phyloP scores from a whole-genome alignment of 2,329 filamentous ascomycete species.

The Ascochyta rabiei region DNA sequence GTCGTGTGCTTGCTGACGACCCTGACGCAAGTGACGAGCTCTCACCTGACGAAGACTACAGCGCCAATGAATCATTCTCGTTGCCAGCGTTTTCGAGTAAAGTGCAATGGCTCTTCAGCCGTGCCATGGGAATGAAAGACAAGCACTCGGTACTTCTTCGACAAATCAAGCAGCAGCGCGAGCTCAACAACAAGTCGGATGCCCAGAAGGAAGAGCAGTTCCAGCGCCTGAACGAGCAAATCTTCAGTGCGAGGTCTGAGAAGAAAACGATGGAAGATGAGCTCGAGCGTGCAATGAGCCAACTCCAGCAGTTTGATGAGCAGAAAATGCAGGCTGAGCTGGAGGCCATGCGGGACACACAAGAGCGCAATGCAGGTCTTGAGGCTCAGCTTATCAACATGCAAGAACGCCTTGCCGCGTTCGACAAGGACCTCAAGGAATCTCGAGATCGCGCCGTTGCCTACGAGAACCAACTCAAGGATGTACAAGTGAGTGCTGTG shows the following conservation, averaged over 20 bases:
- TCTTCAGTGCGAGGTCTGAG: slow-evolving; percentile 43
- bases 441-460: slow-evolving; percentile 35
- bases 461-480: slow-evolving; percentile 43
- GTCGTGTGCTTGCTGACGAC: slow-evolving; percentile 55
- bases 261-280: slow-evolving; percentile 45
- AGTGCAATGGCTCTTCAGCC: slow-evolving; percentile 78
- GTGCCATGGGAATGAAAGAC: slow-evolving; percentile 78
- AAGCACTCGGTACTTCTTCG: slow-evolving; percentile 88
- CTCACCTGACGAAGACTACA: slow-evolving; percentile 66
- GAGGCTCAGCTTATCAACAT: slow-evolving; percentile 42
- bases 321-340: slow-evolving; percentile 28
- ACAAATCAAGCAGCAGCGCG: slow-evolving; percentile 93
- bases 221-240: slow-evolving; percentile 50
- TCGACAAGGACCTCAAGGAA: slow-evolving; percentile 38
- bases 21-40: slow-evolving; percentile 64
- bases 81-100: slow-evolving; percentile 77
- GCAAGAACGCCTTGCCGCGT: slow-evolving; percentile 40
- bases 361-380: slow-evolving; percentile 42
- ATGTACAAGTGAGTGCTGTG: slow-evolving; percentile 39
- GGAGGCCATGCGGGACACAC: slow-evolving; percentile 32
- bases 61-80: slow-evolving; percentile 68
- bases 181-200: slow-evolving; percentile 88
- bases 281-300: slow-evolving; percentile 43
- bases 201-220: slow-evolving; percentile 51
- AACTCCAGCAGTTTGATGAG: slow-evolving; percentile 40